These are phyloP conservation scores for Nicotiana noctiflora DNA, from an alignment of 257 asterid species.

Conservation along the genomic window DNA sequence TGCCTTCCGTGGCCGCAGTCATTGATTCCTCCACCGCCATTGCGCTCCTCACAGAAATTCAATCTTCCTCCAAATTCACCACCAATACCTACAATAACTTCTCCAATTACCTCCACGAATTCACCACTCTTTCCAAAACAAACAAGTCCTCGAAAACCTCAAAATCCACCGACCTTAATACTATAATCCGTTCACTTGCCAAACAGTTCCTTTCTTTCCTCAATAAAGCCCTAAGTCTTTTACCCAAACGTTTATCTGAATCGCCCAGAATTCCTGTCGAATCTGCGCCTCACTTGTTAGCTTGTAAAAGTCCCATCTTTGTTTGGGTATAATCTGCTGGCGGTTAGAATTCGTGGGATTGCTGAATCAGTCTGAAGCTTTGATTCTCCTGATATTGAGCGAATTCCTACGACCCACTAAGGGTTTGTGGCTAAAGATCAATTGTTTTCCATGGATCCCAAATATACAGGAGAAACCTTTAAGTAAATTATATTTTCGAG, in stretches of 20 bases:
- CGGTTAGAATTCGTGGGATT: no score
- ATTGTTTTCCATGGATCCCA: neutral
- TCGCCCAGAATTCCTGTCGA: conserved; percentile 42
- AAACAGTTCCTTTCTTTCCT: conserved; percentile 58
- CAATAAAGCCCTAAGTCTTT: conserved; percentile 55
- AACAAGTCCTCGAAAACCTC: conserved; percentile 18
- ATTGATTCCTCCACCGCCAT: conserved; percentile 46
- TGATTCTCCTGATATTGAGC: no score
- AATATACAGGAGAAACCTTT: neutral
- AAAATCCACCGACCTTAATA: conserved; percentile 30
- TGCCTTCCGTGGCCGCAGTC: neutral
- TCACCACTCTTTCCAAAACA: conserved; percentile 35
- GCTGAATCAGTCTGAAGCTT: no score
- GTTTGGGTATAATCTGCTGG: no score
- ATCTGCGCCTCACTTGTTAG: conserved; percentile 42
- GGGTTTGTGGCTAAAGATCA: neutral
- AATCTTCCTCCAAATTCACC: conserved; percentile 41
- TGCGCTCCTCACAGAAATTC: conserved; percentile 40
- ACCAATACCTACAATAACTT: conserved; percentile 34
- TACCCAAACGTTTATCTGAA: conserved; percentile 72
- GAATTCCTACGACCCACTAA: neutral
- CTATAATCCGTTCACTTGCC: conserved; percentile 61
- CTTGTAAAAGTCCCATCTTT: no score
- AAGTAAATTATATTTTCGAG: neutral
- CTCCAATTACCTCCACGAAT: conserved; percentile 47